These are phyloP conservation scores for Tubosaeta brunneosetosa DNA, from an alignment of 768 basidiomycete species.

Conservation along the genomic window DNA sequence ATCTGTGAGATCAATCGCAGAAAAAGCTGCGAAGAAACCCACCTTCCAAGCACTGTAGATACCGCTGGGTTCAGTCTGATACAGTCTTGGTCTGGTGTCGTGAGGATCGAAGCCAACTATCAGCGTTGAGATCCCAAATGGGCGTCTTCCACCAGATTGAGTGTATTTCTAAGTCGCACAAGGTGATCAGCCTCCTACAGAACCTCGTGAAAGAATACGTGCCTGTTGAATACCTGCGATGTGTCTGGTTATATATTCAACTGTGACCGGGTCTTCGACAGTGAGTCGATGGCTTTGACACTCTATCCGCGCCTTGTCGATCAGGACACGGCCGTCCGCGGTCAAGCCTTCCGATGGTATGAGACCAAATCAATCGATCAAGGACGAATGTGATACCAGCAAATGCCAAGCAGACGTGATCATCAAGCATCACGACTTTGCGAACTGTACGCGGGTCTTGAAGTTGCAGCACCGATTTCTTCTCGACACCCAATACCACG, in stretches of 20 bases:
- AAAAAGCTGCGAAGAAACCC: neutral
- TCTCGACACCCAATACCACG: constrained; percentile 96
- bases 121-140: constrained; percentile 96
- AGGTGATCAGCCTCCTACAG: neutral
- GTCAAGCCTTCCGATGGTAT: constrained; percentile 66
- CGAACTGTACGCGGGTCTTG: constrained; percentile 97
- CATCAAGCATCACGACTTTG: constrained; percentile 98
- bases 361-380: constrained; percentile 8
- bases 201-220: constrained; percentile 11
- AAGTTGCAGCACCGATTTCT: constrained; percentile 95
- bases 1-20: neutral
- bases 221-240: constrained; percentile 99
- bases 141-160: constrained; percentile 96
- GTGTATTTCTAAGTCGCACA: constrained; percentile 71
- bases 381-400: constrained; percentile 60
- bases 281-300: constrained; percentile 96
- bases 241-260: constrained; percentile 97
- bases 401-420: constrained; percentile 95
- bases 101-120: constrained; percentile 97
- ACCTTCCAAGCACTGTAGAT: constrained; percentile 99
- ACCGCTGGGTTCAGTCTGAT: constrained; percentile 96
- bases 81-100: constrained; percentile 81
- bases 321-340: constrained; percentile 94
- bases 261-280: constrained; percentile 96
- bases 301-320: constrained; percentile 96